A percentile compares a stretch with the other conserved stretches of the same genome.
phyloP scores from a whole-genome alignment of 1,284 basidiomycete genomes.

The Mycosarcoma mackinlayi region DNA sequence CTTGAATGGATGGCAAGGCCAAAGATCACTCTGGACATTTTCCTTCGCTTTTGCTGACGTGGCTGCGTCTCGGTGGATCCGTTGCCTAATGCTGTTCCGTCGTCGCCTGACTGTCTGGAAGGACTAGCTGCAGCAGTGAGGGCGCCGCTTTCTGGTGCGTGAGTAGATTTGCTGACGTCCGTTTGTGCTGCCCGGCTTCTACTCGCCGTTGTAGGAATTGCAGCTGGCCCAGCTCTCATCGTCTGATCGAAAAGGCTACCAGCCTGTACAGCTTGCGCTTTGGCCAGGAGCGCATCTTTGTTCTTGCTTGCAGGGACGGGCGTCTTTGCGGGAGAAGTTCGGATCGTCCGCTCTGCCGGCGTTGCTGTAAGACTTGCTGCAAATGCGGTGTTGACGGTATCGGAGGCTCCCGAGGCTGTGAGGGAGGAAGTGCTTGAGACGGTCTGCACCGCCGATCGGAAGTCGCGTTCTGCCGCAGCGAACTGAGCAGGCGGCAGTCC shows the following conservation, averaged over 20 bases:
- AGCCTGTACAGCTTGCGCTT: conserved; percentile 46
- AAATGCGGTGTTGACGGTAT: conserved; percentile 22
- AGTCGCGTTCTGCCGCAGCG: conserved; percentile 41
- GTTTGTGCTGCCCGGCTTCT: background rate
- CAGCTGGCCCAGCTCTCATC: conserved; percentile 18
- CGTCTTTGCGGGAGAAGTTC: conserved; percentile 14
- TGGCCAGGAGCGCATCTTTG: conserved; percentile 43
- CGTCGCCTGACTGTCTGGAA: background rate
- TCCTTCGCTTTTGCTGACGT: conserved; percentile 18
- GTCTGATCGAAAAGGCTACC: conserved; percentile 45
- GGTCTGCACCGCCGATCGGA: conserved; percentile 37
- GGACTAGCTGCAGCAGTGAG: background rate
- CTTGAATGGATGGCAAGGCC: conserved; percentile 35
- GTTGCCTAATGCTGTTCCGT: background rate
- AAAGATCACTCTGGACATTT: conserved; percentile 39
- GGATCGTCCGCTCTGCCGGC: conserved; percentile 5
- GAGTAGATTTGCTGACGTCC: background rate
- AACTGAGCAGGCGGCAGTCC: conserved; percentile 44
- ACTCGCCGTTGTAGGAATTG: background rate
- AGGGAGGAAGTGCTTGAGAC: conserved; percentile 29
- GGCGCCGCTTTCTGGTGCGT: background rate
- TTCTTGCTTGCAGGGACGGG: conserved; percentile 15
- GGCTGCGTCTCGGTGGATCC: conserved; percentile 5
- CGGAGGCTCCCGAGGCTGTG: conserved; percentile 33
- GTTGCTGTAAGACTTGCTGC: conserved; percentile 17